These are phyloP conservation scores for Salix arbutifolia DNA, from an alignment of 345 rosid species.

Conservation along the genomic window DNA sequence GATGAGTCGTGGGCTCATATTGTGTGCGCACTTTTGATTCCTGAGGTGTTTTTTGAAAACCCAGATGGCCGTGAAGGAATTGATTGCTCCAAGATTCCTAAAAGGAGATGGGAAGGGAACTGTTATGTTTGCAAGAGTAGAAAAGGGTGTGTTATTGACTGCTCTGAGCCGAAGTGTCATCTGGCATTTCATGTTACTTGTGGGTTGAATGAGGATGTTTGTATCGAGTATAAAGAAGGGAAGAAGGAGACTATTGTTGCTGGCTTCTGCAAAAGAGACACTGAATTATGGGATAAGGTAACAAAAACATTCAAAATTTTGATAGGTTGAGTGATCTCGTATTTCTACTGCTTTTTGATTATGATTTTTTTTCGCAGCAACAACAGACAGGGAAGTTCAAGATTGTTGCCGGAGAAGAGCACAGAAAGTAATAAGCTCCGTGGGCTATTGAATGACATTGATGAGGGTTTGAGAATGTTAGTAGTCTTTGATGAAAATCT, in stretches of 20 bases:
- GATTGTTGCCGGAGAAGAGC: constrained; percentile 76
- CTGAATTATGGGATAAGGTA: constrained; percentile 81
- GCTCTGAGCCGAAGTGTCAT: constrained; percentile 77
- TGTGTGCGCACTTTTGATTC: constrained; percentile 72
- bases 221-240: constrained; percentile 69
- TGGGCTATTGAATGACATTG: neutral
- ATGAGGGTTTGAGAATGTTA: neutral
- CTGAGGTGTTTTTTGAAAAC: constrained; percentile 80
- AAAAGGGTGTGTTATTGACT: constrained; percentile 69
- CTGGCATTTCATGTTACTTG: constrained; percentile 80
- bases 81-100: constrained; percentile 55
- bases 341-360: neutral
- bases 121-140: constrained; percentile 60
- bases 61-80: constrained; percentile 83
- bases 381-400: constrained; percentile 86
- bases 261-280: constrained; percentile 77
- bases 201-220: constrained; percentile 69
- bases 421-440: constrained; percentile 22
- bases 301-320: neutral
- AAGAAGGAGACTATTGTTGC: constrained; percentile 68
- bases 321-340: neutral
- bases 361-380: constrained; percentile 51
- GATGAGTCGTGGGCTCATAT: constrained; percentile 76
- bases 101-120: constrained; percentile 52
- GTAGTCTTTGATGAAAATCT: neutral